phyloP scores from a whole-genome alignment of 2,329 filamentous ascomycete genomes.

The Penicillium sp. region DNA sequence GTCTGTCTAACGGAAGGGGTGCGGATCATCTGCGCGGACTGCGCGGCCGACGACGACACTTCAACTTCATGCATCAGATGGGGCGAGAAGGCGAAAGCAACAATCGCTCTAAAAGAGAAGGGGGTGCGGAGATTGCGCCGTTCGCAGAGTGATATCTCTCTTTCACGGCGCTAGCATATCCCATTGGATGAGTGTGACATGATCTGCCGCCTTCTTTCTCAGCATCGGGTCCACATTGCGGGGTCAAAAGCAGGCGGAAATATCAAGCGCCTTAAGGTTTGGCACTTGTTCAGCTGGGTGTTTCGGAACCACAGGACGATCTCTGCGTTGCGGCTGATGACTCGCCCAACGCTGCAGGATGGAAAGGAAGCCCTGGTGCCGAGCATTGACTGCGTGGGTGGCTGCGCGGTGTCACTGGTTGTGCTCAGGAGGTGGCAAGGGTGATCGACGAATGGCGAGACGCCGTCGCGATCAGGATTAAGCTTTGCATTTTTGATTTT shows the following conservation, averaged over 20 bases:
- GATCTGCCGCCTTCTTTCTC: constrained; percentile 5
- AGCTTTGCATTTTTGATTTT: constrained; percentile 14
- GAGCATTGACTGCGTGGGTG: no score
- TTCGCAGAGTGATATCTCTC: background rate
- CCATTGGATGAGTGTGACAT: constrained; percentile 1
- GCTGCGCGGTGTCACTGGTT: constrained; percentile 17
- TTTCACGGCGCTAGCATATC: constrained; percentile 2
- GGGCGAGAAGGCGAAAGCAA: background rate
- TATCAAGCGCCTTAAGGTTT: constrained; percentile 5
- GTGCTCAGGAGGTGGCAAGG: constrained; percentile 14
- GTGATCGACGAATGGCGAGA: constrained; percentile 10
- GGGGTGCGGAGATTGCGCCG: background rate
- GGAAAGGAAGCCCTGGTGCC: constrained; percentile 2
- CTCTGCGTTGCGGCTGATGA: constrained; percentile 12
- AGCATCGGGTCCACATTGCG: background rate
- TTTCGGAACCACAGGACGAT: constrained; percentile 22
- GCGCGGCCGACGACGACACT: background rate
- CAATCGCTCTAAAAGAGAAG: background rate
- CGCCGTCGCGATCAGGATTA: constrained; percentile 7
- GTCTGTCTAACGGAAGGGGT: constrained; percentile 1
- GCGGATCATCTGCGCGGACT: constrained; percentile 2
- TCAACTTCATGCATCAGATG: background rate
- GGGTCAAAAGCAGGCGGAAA: background rate
- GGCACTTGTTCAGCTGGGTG: constrained; percentile 13
- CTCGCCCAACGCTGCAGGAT: constrained; percentile 12